Conservation (phyloP, 2,329 filamentous ascomycete genomes). For the Colletotrichum simmondsii region DNA sequence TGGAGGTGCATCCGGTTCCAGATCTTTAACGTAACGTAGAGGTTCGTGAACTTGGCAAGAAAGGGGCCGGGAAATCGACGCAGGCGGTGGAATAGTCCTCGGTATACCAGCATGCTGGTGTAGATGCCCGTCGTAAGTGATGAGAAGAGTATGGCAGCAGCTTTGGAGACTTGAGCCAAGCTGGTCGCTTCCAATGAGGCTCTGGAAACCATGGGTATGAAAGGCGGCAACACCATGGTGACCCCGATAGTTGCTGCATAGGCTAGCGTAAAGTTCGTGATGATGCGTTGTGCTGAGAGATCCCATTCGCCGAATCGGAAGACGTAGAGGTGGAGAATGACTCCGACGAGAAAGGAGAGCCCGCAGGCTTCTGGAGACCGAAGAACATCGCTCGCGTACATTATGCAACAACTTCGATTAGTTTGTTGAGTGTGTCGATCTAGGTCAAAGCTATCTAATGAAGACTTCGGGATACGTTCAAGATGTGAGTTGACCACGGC, state of each 20-base stretch:
- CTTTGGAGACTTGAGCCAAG: background rate
- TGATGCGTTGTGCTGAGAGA: constrained; percentile 24
- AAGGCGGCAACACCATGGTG: background rate
- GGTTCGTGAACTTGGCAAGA: constrained; percentile 38
- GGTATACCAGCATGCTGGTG: constrained; percentile 37
- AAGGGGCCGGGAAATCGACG: constrained; percentile 42
- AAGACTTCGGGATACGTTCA: no score
- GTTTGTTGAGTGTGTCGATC: background rate
- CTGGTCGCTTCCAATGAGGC: background rate
- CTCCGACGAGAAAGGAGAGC: constrained; percentile 19
- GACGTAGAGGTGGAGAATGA: constrained; percentile 30
- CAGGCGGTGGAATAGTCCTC: constrained; percentile 39
- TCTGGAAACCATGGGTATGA: background rate
- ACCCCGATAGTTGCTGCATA: background rate
- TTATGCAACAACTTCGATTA: background rate
- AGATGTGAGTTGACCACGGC: background rate
- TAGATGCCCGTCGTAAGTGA: constrained; percentile 28
- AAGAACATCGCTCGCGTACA: background rate
- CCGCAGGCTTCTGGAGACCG: background rate
- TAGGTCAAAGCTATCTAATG: no score
- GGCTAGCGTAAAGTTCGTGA: background rate
- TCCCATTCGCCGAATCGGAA: constrained; percentile 42
- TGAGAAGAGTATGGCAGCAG: background rate
- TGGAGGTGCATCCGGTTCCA: constrained; percentile 38
- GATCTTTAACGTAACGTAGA: constrained; percentile 33